These are phyloP conservation scores for Coemansia sp. DNA, from an alignment of 192 early-diverging fungal genomes.

Conservation along the genomic window DNA sequence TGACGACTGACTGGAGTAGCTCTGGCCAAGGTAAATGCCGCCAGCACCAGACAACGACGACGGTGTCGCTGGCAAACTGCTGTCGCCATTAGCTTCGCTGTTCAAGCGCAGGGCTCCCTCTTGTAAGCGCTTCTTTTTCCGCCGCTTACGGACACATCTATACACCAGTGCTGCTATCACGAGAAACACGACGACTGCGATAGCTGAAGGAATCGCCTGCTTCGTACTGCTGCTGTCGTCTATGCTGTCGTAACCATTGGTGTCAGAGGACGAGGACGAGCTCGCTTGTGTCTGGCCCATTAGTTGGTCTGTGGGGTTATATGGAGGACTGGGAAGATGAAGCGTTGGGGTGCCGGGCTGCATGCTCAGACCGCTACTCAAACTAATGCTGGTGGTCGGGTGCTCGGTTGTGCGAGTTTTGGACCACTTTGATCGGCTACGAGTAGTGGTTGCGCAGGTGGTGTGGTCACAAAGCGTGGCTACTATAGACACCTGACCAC, in stretches of 20 bases:
- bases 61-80: constrained; percentile 1
- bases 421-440: not conserved
- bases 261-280: not conserved
- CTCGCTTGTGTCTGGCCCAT: not conserved
- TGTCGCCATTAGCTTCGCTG: not conserved
- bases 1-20: constrained; percentile 7
- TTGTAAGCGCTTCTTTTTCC: not conserved
- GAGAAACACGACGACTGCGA: constrained; percentile 1
- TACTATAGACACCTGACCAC: not conserved
- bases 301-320: not conserved
- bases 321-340: not conserved
- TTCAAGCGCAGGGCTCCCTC: not conserved
- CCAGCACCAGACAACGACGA: not conserved
- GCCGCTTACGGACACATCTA: constrained; percentile 6
- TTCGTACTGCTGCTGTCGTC: not conserved
- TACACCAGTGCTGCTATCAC: not conserved
- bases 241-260: not conserved
- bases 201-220: not conserved
- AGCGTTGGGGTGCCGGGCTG: not conserved
- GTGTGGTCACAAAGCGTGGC: not conserved
- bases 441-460: not conserved
- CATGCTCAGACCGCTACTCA: not conserved
- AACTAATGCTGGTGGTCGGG: not conserved
- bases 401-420: not conserved
- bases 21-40: not conserved